phyloP scores from a whole-genome alignment of 352 stramenopile species.

The Phytopythium litorale region DNA sequence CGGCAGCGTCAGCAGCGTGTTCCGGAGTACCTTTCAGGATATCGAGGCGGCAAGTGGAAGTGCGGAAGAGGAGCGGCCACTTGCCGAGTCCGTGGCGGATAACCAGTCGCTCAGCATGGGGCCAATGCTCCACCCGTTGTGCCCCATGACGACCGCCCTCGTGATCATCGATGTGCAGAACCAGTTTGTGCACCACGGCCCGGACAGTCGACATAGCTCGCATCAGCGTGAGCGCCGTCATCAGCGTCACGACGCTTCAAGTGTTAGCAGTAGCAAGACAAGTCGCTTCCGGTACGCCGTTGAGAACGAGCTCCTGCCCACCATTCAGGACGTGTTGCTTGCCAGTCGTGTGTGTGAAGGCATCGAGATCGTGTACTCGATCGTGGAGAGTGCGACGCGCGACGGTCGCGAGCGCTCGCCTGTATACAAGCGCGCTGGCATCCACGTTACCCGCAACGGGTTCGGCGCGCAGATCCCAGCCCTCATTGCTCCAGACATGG shows the following conservation, averaged over 20 bases:
- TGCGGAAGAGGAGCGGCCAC: not conserved
- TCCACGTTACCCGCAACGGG: conserved; percentile 64
- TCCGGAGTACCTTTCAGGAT: not conserved
- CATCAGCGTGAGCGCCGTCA: not conserved
- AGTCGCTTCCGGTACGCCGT: conserved; percentile 45
- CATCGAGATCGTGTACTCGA: conserved; percentile 87
- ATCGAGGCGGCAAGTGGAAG: not conserved
- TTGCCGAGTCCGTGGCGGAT: not conserved
- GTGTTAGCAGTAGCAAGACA: conserved; percentile 6
- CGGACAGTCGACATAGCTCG: conserved; percentile 9
- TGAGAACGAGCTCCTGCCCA: conserved; percentile 46
- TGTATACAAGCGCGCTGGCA: conserved; percentile 85
- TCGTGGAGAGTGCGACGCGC: conserved; percentile 83
- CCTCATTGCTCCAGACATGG: conserved; percentile 33
- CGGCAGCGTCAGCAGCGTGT: conserved; percentile 12
- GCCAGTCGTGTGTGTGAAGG: conserved; percentile 43
- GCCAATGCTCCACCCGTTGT: conserved; percentile 37
- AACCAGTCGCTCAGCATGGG: not conserved
- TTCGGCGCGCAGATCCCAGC: conserved; percentile 71
- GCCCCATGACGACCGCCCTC: conserved; percentile 58
- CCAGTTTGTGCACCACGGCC: conserved; percentile 45
- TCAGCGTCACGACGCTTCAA: not conserved
- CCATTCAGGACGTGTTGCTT: conserved; percentile 56
- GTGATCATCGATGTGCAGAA: conserved; percentile 71
- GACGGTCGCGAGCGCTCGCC: conserved; percentile 81